Evolutionary conservation across 78 protist species (phyloP), one percentile per base, ranked within the genome.

Genomic region (Dictyostelium citrinum): DNA sequence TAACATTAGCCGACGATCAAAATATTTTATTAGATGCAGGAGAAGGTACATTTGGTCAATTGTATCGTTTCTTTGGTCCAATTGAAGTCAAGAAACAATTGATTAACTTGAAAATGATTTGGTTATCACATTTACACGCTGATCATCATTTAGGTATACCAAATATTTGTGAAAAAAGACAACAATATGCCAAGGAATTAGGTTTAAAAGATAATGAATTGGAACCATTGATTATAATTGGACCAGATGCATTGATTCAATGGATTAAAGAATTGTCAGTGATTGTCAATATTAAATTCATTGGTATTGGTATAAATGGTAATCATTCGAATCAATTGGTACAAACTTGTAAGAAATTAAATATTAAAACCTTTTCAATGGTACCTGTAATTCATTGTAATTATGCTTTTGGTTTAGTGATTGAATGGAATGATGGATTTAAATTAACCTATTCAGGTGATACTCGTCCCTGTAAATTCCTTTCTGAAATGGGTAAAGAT

Each of bases 121-220:
- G 92, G 96, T 75, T 98, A 22, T 98, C 99, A 8, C 99, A 99
- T 97, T 77, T 97, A 90, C 99, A 99, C 67, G 99, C 99, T 17
- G 99, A 99, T 95, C 99, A 99, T 82, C 98, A 98, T 78, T 82
- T 98, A 9, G 99, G 99, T 22, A 16, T 74, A 11, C 85, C 82
- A 51, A 68, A 72, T 27, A 35, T 95, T 29, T 35, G 90, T 7
- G 58, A 81, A 58, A 82, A 84, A 74, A 84, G 91, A 84, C 20
- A 31, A 33, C 27, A 22, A 31, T 64, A 24, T 11, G 71, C 27
- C 0, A 29, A 88, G 20, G 77, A 77, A 33, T 10, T 29, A 2
- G 91, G 82, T 51, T 27, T 72, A 9, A 55, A 20, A 16, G 64
- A 20, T 55, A 20, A 20, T 55, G 58, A 58, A 51, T 39, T 75